Base-by-base conservation (phyloP, 140 eudicot species). In the Ambrosia hybrid region DNA sequence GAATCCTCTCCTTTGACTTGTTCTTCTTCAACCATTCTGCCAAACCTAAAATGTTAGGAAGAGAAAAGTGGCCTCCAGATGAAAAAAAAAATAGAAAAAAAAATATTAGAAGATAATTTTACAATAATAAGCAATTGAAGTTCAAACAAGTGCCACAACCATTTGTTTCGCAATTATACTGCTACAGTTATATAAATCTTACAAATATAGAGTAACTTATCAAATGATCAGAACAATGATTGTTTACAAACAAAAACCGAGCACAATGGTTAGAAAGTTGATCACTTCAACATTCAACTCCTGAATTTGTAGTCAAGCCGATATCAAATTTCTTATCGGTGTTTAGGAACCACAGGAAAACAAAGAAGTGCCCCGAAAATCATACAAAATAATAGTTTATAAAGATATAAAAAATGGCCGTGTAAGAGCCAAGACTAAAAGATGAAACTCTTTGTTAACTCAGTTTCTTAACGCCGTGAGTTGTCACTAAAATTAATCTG, bases 1-100 rank as follows among this genome's bases (percentile, higher is more conserved):
- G 56, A 30, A 55, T 68, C 75, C 12, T 72, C 82, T 46, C 21
- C 48, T 57, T 52, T 67, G 12, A 51, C 77, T 59, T 39, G 51
- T 68, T 90, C 95, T 80, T 82, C 85, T 37, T 75, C 90, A 33
- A 73, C 80, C 97, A 90, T 90, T 71, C 76, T 74, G 36, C 57
- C 21, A 60, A 60, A 69, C 70, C 51, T 12, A 45, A 67, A 67
- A 43, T 12, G 7, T 12, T 4, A 16, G 6, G 33, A 74, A 34
- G 53, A 74, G 4, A 17, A 38, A 56, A 38, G 72, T 66, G 45
- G 16, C 65, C 36, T 61, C 11, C 15, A 9, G 36, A 11, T 21
- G 16, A 14, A 33, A 15, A 21, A n/a, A 21, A 21, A 21, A 21
- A 21, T 21, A 21, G 26, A 21, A 21, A 21, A 21, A n/a, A 21